phyloP scores from a whole-genome alignment of 345 rosid genomes.

The Melaleuca alternifolia region DNA sequence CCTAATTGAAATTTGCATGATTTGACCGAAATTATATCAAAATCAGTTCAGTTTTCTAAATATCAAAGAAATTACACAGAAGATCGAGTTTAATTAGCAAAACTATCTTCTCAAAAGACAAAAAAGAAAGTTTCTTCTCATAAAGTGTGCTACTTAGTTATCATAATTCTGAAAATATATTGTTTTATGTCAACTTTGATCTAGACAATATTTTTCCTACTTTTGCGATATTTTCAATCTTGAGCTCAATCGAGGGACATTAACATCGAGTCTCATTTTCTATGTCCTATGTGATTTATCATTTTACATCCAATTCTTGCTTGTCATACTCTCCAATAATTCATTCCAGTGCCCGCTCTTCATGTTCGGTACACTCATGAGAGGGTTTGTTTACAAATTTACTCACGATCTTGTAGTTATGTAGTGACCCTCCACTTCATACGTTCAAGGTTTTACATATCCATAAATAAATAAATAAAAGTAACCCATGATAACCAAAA shows the following conservation, averaged over 20 bases:
- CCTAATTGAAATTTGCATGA: too few relatives aligned
- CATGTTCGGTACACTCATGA: rapidly evolving
- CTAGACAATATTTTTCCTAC: not conserved
- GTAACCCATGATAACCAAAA: not conserved
- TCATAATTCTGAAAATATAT: too few relatives aligned
- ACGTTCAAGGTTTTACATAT: not conserved
- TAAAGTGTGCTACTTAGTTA: not conserved
- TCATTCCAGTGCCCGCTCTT: not conserved
- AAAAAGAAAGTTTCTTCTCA: not conserved
- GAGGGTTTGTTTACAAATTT: not conserved
- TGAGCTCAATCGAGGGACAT: not conserved
- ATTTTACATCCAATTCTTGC: too few relatives aligned
- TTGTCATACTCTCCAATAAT: too few relatives aligned
- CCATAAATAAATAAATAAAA: too few relatives aligned
- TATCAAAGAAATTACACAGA: too few relatives aligned
- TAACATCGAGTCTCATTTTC: not conserved
- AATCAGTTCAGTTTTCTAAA: too few relatives aligned
- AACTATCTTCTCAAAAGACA: too few relatives aligned
- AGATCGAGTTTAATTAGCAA: too few relatives aligned
- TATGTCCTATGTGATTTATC: not conserved
- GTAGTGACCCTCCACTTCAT: not conserved
- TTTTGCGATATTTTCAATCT: not conserved
- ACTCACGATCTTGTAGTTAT: too few relatives aligned
- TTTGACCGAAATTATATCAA: too few relatives aligned
- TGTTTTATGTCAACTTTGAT: not conserved